Conservation (phyloP, 2,329 filamentous ascomycete species). For the Teratosphaeria viscida region DNA sequence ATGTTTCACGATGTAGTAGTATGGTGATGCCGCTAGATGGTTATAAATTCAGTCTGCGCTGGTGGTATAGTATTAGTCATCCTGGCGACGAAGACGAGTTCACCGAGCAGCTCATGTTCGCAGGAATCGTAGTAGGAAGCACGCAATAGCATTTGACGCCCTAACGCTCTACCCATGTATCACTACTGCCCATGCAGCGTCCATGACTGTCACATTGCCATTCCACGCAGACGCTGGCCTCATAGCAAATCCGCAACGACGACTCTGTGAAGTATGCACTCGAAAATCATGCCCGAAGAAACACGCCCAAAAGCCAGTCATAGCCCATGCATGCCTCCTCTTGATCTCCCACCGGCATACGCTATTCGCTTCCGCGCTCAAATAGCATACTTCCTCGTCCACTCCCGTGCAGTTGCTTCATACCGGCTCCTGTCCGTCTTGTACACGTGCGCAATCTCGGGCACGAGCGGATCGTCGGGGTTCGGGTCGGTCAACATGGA, state of each 20-base stretch:
- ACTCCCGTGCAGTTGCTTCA: conserved; percentile 92
- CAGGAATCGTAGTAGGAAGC: background rate
- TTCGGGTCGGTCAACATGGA: conserved; percentile 99
- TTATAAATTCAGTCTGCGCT: background rate
- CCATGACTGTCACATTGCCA: background rate
- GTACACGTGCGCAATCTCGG: conserved; percentile 98
- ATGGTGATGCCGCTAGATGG: background rate
- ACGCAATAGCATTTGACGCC: background rate
- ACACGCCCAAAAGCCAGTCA: background rate
- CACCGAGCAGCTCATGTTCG: background rate
- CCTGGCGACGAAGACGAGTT: background rate
- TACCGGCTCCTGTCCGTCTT: conserved; percentile 96
- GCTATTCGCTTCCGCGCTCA: conserved; percentile 28
- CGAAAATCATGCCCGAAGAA: background rate
- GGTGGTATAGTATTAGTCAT: background rate
- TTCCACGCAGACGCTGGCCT: background rate
- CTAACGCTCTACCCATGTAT: conserved; percentile 2
- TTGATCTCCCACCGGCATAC: background rate
- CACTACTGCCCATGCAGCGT: conserved; percentile 3
- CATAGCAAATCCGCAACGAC: background rate
- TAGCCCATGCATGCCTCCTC: background rate
- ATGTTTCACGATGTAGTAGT: background rate
- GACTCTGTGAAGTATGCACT: background rate
- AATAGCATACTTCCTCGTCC: conserved; percentile 98
- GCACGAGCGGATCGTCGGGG: conserved; percentile 95